Percentiles rank a stretch among this genome's conserved stretches.
Conservation (phyloP, 2,329 filamentous ascomycete genomes). For the Helotiales sp. region DNA sequence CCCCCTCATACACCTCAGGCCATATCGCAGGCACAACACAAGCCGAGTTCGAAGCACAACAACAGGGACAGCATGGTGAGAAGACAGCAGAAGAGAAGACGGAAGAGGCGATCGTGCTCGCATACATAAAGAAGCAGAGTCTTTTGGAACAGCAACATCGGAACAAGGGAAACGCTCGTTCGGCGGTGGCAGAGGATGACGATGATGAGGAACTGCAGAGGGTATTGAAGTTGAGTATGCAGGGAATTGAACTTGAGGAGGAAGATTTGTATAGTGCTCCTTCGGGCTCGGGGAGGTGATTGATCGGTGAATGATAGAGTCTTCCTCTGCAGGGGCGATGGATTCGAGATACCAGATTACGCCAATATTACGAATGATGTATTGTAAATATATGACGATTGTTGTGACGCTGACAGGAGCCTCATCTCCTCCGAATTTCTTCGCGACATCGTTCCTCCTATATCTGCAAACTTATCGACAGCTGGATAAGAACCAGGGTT, state of each 20-base stretch:
- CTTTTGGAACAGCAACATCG: slow-evolving; percentile 66
- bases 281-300: background rate
- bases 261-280: background rate
- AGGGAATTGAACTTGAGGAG: background rate
- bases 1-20: slow-evolving; percentile 38
- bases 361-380: background rate
- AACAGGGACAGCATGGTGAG: background rate
- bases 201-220: background rate
- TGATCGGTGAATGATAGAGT: no score
- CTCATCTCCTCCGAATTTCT: no score
- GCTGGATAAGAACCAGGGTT: no score
- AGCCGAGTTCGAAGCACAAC: background rate
- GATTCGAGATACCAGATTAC: background rate
- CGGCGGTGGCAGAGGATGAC: background rate
- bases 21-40: slow-evolving; percentile 35
- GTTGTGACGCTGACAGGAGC: no score
- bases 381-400: no score
- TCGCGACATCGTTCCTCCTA: no score
- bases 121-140: slow-evolving; percentile 80
- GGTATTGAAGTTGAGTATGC: background rate
- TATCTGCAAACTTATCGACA: no score
- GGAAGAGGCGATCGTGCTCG: slow-evolving; percentile 57
- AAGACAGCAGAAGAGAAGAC: background rate
- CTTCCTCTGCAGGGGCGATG: no score
- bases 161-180: background rate